phyloP scores from a whole-genome alignment of 495 filamentous ascomycete genomes.

The Xylaria telfairii region DNA sequence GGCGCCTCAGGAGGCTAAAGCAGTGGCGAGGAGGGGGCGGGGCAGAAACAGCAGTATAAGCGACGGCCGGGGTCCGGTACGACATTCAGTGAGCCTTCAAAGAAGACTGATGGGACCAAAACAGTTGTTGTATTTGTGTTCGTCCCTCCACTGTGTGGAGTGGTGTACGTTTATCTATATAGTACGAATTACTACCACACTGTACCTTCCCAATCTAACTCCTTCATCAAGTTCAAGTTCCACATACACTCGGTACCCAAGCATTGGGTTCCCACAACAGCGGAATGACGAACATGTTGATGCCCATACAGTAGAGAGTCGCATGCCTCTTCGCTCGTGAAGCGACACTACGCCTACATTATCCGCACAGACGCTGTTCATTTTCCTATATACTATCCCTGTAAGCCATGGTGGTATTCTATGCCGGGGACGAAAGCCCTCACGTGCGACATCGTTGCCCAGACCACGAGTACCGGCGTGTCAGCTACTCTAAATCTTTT shows the following conservation, averaged over 20 bases:
- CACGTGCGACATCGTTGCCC: conserved; percentile 61
- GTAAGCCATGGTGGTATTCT: neutral
- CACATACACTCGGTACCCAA: conserved; percentile 62
- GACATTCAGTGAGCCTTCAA: no score
- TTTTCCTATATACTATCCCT: neutral
- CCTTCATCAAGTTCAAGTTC: conserved; percentile 33
- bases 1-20: neutral
- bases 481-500: conserved; percentile 61
- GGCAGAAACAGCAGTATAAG: neutral
- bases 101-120: no score
- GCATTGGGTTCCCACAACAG: conserved; percentile 62
- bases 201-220: no score
- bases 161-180: no score
- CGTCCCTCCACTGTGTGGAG: no score
- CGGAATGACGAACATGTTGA: conserved; percentile 58
- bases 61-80: neutral
- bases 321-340: conserved; percentile 49
- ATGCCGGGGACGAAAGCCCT: conserved; percentile 43
- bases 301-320: conserved; percentile 61
- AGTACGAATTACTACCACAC: no score
- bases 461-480: conserved; percentile 54
- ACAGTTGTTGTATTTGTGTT: no score
- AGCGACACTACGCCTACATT: conserved; percentile 46
- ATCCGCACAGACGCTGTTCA: conserved; percentile 55
- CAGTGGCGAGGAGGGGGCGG: neutral